Base-by-base conservation (phyloP, 169 alveolate species). In the Plasmodium malariae region DNA sequence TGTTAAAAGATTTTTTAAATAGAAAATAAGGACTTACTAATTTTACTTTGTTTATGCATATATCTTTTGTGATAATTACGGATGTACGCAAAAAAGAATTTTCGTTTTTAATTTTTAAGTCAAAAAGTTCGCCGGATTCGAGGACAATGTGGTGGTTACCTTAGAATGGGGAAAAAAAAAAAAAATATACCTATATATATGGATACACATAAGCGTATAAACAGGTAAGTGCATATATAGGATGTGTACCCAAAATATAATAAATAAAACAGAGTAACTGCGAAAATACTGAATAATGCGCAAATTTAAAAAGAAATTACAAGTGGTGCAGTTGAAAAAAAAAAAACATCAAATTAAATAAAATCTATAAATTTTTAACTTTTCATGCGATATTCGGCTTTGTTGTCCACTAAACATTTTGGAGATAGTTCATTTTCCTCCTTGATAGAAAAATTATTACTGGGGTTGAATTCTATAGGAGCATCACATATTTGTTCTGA, bases 381-480 rank as follows among this genome's bases (percentile, higher is more conserved):
- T 55, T n/a, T 62, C 63, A 55, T 62, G 48, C 74, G 34, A 30
- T 78, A 55, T 55, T 78, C 70, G 28, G 89, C 68, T 37, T 62
- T 68, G 26, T 78, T 78, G 28, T 78, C 89, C 19, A 62, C 76
- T 11, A 78, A 57, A 49, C 89, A 78, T 78, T 40, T 63, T 11
- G 76, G 63, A 48, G 43, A 57, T 19, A 19, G 45, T 7, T 49
- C 70, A 37, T 49, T 49, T 11, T 21, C 28, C 28, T 63, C 68
- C 48, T 68, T 43, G 37, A 45, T 19, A 12, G 59, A 62, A 45
- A 78, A 78, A 54, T 43, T 69, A 32, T 78, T 43, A 37, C 63
- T 68, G 45, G 63, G 69, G 51, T 78, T 65, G 48, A 78, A 78
- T 36, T 43, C 89, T 62, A 78, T 17, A 60, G 89, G 89, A 21